These are phyloP conservation scores for Selenicereus undatus DNA, from an alignment of 148 eudicot genomes.

Conservation along the genomic window DNA sequence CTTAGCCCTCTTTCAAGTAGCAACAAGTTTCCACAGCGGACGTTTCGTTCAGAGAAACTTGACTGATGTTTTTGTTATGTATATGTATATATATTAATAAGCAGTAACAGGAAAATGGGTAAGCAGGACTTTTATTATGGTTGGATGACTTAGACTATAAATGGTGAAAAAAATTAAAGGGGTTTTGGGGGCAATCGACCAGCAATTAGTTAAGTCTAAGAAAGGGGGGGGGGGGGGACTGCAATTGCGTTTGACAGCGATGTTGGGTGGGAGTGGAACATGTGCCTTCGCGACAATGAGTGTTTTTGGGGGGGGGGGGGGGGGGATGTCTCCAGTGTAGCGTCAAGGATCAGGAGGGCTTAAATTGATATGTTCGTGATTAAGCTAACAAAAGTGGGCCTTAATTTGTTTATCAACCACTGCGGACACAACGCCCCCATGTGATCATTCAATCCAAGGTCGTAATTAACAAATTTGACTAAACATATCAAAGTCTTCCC, in stretches of 20 bases:
- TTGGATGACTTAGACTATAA: background rate
- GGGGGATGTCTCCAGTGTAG: conserved; percentile 32
- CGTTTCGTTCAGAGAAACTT: background rate
- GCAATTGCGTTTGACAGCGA: conserved; percentile 36
- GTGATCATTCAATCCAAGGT: conserved; percentile 37
- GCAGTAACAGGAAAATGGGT: conserved; percentile 7
- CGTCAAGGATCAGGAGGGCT: conserved; percentile 40
- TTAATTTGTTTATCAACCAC: conserved; percentile 36
- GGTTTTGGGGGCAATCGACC: background rate
- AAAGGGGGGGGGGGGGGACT: background rate
- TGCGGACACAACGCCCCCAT: conserved; percentile 29
- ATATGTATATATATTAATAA: background rate
- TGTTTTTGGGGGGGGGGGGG: conserved; percentile 4
- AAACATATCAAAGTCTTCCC: no score
- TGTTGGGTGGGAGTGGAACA: conserved; percentile 50
- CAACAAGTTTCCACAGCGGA: background rate
- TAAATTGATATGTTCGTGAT: conserved; percentile 37
- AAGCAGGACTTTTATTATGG: background rate
- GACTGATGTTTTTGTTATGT: background rate
- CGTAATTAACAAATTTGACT: no score
- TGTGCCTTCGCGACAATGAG: conserved; percentile 23
- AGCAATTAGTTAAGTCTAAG: background rate
- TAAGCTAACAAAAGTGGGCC: conserved; percentile 56
- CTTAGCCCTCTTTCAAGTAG: background rate
- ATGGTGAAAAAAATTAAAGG: background rate